phyloP scores from a whole-genome alignment of 192 early-diverging fungal species.

The Spizellomyces punctatus region DNA sequence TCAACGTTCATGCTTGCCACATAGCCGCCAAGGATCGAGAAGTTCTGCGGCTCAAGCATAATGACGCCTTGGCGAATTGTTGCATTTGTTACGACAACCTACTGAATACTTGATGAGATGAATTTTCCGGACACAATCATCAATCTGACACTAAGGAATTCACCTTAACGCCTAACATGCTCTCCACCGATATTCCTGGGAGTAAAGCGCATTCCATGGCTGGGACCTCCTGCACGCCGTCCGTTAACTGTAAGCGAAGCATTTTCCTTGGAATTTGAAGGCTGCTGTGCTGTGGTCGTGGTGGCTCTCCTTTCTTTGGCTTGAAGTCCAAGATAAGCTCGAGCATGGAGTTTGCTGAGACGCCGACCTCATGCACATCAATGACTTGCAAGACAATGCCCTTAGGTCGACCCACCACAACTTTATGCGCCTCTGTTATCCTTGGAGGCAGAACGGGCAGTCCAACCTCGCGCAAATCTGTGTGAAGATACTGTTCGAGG shows the following conservation, averaged over 20 bases:
- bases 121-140: not conserved
- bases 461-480: slow-evolving; percentile 6
- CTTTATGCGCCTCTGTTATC: slow-evolving; percentile 7
- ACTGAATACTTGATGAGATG: not conserved
- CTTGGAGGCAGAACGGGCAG: slow-evolving; percentile 3
- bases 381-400: slow-evolving; percentile 28
- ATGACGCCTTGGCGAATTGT: slow-evolving; percentile 18
- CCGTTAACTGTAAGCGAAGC: slow-evolving; percentile 12
- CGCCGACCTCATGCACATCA: slow-evolving; percentile 27
- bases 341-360: slow-evolving; percentile 17
- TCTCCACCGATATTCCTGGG: slow-evolving; percentile 10
- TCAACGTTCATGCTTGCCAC: slow-evolving; percentile 21
- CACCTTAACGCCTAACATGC: slow-evolving; percentile 23
- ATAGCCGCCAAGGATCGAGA: slow-evolving; percentile 17
- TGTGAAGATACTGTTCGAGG: slow-evolving; percentile 21
- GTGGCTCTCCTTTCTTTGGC: slow-evolving; percentile 25
- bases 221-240: slow-evolving; percentile 18
- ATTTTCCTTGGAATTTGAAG: slow-evolving; percentile 27
- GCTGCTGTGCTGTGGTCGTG: not conserved
- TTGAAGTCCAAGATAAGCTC: slow-evolving; percentile 20
- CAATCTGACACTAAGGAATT: not conserved
- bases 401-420: slow-evolving; percentile 2
- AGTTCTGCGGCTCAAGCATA: slow-evolving; percentile 12
- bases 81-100: slow-evolving; percentile 23
- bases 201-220: slow-evolving; percentile 28